A percentile compares a stretch with the other conserved stretches of the same genome.
These are phyloP conservation scores for Suhomyces choctaworum DNA, from an alignment of 1,139 yeast genomes.

Conservation along the genomic window DNA sequence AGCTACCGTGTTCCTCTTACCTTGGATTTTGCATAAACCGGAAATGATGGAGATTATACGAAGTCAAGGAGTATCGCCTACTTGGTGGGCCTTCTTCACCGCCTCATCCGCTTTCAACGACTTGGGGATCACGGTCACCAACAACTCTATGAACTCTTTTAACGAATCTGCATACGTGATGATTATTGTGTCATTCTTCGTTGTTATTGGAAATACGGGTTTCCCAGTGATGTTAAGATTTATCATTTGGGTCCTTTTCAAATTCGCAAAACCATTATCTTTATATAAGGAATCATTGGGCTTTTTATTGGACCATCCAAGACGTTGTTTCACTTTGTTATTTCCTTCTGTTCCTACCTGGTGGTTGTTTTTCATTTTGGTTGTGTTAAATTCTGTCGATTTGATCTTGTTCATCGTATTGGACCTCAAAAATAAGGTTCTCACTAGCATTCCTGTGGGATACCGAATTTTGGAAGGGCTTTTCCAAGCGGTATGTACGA, in stretches of 20 bases:
- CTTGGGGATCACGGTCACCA: conserved; percentile 77
- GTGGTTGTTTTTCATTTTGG: conserved; percentile 82
- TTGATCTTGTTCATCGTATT: conserved; percentile 75
- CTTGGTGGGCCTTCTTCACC: conserved; percentile 94
- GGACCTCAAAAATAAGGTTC: conserved; percentile 57
- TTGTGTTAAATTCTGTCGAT: conserved; percentile 74
- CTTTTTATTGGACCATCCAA: conserved; percentile 89
- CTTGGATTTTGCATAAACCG: conserved; percentile 58
- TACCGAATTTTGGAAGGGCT: conserved; percentile 76
- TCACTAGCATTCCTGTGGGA: conserved; percentile 58
- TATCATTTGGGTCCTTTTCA: conserved; percentile 77
- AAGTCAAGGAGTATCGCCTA: conserved; percentile 61
- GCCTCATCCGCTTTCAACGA: conserved; percentile 79
- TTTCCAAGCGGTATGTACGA: conserved; percentile 86
- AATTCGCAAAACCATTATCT: conserved; percentile 65
- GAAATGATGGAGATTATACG: conserved; percentile 46
- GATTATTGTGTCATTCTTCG: conserved; percentile 62
- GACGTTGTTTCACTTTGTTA: conserved; percentile 90
- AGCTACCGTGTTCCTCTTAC: conserved; percentile 56
- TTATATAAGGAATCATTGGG: conserved; percentile 74
- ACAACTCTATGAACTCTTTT: conserved; percentile 74
- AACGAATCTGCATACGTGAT: conserved; percentile 62
- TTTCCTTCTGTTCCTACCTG: conserved; percentile 94
- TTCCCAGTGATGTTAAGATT: conserved; percentile 81
- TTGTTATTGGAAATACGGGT: conserved; percentile 91